These are phyloP conservation scores for Pleomassaria siparia DNA, from an alignment of 2,329 filamentous ascomycete genomes.

Conservation along the genomic window DNA sequence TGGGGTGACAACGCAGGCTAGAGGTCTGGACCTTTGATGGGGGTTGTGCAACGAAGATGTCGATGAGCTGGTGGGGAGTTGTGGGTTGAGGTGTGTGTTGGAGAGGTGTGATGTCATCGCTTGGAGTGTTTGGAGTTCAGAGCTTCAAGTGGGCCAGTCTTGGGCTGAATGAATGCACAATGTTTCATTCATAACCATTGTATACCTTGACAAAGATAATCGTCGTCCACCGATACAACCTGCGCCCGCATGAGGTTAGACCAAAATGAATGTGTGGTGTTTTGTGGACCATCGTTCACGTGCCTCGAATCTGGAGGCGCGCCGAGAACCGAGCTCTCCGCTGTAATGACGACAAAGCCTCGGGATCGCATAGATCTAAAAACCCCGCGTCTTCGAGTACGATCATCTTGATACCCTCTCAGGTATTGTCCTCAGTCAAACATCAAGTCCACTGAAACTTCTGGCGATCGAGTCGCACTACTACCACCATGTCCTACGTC, in stretches of 20 bases:
- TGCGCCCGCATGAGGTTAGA: too few relatives aligned
- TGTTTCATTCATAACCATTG: neutral
- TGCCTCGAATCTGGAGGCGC: neutral
- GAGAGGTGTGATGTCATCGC: conserved; percentile 4
- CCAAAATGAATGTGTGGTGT: neutral
- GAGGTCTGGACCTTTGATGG: neutral
- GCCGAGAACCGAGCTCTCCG: neutral
- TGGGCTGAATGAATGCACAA: too few relatives aligned
- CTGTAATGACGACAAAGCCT: conserved; percentile 8
- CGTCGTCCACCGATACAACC: too few relatives aligned
- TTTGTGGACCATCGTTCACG: neutral
- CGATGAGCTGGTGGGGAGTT: neutral
- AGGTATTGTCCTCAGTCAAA: neutral
- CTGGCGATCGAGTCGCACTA: neutral
- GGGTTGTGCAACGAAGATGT: neutral
- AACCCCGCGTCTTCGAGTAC: conserved; percentile 8
- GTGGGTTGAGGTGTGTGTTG: too few relatives aligned
- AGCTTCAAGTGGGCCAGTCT: too few relatives aligned
- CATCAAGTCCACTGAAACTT: neutral
- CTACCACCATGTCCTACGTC: conserved; percentile 27
- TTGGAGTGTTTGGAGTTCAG: neutral
- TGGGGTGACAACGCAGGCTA: neutral
- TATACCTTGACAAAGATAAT: too few relatives aligned
- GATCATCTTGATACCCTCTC: conserved; percentile 2
- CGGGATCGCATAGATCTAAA: conserved; percentile 9